phyloP scores from a whole-genome alignment of 108 stramenopile genomes.

The Nitzschia palea region DNA sequence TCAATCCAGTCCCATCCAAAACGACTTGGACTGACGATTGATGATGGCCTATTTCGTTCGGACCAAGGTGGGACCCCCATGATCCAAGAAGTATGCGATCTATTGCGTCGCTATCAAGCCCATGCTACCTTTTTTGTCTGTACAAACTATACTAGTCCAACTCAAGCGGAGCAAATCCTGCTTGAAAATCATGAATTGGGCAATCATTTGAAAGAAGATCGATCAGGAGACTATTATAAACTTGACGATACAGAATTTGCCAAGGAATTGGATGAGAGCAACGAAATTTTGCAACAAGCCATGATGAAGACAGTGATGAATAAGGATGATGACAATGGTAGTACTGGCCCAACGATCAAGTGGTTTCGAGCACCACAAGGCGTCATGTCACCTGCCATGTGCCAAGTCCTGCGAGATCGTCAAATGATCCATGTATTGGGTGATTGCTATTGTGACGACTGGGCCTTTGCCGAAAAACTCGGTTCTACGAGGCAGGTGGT shows the following conservation, averaged over 20 bases:
- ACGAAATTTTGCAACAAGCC: neutral
- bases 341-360: neutral
- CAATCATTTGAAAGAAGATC: constrained; percentile 10
- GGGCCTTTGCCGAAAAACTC: constrained; percentile 13
- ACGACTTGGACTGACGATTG: constrained; percentile 6
- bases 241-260: neutral
- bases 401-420: neutral
- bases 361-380: constrained; percentile 16
- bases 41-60: constrained; percentile 4
- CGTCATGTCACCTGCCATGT: neutral
- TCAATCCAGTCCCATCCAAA: too few relatives aligned
- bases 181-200: neutral
- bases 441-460: constrained; percentile 11
- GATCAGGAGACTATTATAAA: neutral
- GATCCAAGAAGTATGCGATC: constrained; percentile 3
- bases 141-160: neutral
- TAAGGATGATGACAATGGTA: neutral
- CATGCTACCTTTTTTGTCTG: constrained; percentile 11
- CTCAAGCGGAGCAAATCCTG: neutral
- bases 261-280: neutral
- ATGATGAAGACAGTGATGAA: neutral
- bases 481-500: neutral
- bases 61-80: neutral
- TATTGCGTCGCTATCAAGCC: neutral
- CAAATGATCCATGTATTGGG: constrained; percentile 1